These are phyloP conservation scores for Ilyonectria sp. DNA, from an alignment of 2,329 filamentous ascomycete genomes.

Conservation along the genomic window DNA sequence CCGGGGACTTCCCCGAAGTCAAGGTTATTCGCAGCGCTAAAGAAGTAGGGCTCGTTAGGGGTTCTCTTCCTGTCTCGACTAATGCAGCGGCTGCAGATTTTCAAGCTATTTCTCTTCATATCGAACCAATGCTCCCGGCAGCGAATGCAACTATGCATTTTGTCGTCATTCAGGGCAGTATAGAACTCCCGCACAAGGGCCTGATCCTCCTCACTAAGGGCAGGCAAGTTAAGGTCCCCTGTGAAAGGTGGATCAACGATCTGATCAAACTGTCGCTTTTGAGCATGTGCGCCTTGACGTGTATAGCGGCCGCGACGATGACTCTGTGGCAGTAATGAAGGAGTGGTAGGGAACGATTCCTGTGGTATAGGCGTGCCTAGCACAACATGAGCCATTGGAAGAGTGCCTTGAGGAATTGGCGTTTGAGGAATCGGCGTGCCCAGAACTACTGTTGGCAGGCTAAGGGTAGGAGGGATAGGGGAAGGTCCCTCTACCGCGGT, in stretches of 20 bases:
- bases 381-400: background rate
- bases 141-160: slow-evolving; percentile 17
- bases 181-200: slow-evolving; percentile 11
- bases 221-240: no score
- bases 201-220: slow-evolving; percentile 14
- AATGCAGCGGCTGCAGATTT: background rate
- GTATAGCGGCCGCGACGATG: slow-evolving; percentile 1
- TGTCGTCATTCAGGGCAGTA: slow-evolving; percentile 17
- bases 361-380: background rate
- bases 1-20: background rate
- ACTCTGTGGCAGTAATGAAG: slow-evolving; percentile 10
- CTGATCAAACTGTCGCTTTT: no score
- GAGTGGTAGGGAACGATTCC: slow-evolving; percentile 8
- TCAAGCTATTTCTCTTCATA: no score
- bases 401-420: background rate
- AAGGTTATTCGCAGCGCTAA: background rate
- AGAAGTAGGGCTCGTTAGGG: background rate
- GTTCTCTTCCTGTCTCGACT: background rate
- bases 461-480: no score
- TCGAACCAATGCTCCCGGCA: slow-evolving; percentile 10
- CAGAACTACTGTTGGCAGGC: background rate
- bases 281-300: background rate
- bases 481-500: no score
- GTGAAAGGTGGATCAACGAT: no score
- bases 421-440: background rate